Conservation (phyloP, 768 basidiomycete species). For the Leccinum aurantiacum region DNA sequence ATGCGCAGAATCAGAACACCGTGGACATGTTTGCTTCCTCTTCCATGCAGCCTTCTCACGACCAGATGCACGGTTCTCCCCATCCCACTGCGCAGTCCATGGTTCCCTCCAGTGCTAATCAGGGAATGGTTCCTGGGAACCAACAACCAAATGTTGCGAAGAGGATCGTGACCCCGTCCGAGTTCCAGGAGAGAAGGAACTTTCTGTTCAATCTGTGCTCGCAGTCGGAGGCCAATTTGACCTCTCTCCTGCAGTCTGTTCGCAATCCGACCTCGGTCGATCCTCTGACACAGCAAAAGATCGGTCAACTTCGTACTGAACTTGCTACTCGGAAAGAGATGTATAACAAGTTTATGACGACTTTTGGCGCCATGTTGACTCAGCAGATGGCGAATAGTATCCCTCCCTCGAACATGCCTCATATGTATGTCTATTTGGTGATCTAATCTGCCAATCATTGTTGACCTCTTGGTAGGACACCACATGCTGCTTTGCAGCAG, state of each 20-base stretch:
- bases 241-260: slow-evolving; percentile 4
- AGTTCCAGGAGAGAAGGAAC: slow-evolving; percentile 26
- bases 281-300: slow-evolving; percentile 12
- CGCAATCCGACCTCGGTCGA: slow-evolving; percentile 23
- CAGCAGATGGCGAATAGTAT: slow-evolving; percentile 29
- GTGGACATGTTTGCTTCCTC: slow-evolving; percentile 51
- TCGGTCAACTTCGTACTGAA: slow-evolving; percentile 23
- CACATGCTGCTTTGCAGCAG: slow-evolving; percentile 19
- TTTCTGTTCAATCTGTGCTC: slow-evolving; percentile 11
- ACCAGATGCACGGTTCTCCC: slow-evolving; percentile 53
- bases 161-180: slow-evolving; percentile 17
- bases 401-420: slow-evolving; percentile 25
- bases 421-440: slow-evolving; percentile 34
- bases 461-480: slow-evolving; percentile 19
- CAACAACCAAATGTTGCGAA: slow-evolving; percentile 28
- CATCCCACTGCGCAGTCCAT: slow-evolving; percentile 31
- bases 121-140: slow-evolving; percentile 23
- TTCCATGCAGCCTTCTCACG: slow-evolving; percentile 39
- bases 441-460: not conserved
- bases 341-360: slow-evolving; percentile 36
- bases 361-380: slow-evolving; percentile 25
- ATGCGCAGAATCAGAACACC: slow-evolving; percentile 38
- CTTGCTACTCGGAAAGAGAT: slow-evolving; percentile 39
- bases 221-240: slow-evolving; percentile 18
- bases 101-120: slow-evolving; percentile 22